phyloP scores from a whole-genome alignment of 2,329 filamentous ascomycete species.

The Xylaria sp. region DNA sequence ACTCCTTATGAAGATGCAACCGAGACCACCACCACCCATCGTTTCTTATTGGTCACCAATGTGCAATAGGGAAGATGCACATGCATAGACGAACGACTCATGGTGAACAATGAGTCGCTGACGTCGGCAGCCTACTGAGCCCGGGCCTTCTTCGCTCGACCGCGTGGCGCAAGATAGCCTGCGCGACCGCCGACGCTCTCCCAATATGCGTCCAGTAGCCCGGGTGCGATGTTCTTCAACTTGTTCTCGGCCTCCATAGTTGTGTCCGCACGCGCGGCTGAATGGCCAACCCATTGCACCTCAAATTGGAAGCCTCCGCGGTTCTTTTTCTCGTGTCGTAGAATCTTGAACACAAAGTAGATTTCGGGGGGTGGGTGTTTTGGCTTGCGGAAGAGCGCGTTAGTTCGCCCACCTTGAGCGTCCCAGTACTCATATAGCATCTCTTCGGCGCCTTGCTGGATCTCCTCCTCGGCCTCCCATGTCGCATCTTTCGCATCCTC shows the following conservation, averaged over 20 bases:
- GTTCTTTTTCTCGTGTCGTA: slow-evolving; percentile 47
- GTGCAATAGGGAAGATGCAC: slow-evolving; percentile 23
- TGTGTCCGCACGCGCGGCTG: slow-evolving; percentile 46
- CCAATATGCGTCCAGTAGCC: slow-evolving; percentile 48
- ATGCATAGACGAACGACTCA: slow-evolving; percentile 4
- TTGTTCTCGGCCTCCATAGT: slow-evolving; percentile 49
- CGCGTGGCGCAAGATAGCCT: slow-evolving; percentile 45
- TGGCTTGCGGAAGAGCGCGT: slow-evolving; percentile 47
- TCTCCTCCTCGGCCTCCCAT: slow-evolving; percentile 52
- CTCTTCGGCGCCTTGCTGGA: slow-evolving; percentile 51
- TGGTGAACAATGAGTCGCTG: neutral
- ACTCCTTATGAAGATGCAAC: slow-evolving; percentile 36
- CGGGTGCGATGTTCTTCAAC: slow-evolving; percentile 45
- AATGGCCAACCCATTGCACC: slow-evolving; percentile 52
- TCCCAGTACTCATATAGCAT: slow-evolving; percentile 51
- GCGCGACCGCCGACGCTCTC: slow-evolving; percentile 46
- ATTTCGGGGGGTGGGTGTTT: slow-evolving; percentile 43
- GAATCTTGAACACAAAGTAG: slow-evolving; percentile 48
- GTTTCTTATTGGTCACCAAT: slow-evolving; percentile 13
- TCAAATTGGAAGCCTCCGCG: slow-evolving; percentile 48
- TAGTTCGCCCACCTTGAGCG: slow-evolving; percentile 47
- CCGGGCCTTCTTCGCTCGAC: slow-evolving; percentile 44
- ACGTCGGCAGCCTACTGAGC: slow-evolving; percentile 12
- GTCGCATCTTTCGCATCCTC: slow-evolving; percentile 46
- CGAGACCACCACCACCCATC: neutral